Percentiles rank a stretch among this genome's conserved stretches.
Conservation (phyloP, 345 rosid genomes). For the Moricandia moricandioides region DNA sequence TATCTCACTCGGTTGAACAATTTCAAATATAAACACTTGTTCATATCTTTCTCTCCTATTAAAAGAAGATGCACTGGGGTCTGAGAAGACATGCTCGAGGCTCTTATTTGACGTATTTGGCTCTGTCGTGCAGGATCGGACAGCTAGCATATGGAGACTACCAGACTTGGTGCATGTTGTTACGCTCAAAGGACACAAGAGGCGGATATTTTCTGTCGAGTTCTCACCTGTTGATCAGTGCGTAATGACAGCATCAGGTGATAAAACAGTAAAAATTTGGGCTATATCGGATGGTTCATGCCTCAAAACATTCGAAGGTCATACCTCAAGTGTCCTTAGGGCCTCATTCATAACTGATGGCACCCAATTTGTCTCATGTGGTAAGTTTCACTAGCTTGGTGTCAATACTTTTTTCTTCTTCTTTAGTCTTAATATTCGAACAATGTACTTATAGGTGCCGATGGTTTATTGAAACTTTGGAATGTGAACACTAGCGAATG, state of each 20-base stretch:
- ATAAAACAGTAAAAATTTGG: constrained; percentile 91
- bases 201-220: constrained; percentile 96
- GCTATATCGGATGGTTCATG: constrained; percentile 89
- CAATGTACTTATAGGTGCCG: constrained; percentile 62
- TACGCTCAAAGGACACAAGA: constrained; percentile 80
- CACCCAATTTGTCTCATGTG: constrained; percentile 85
- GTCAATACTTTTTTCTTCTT: background rate
- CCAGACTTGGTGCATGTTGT: constrained; percentile 85
- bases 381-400: constrained; percentile 45
- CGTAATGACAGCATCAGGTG: constrained; percentile 93
- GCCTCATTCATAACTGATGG: constrained; percentile 91
- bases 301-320: constrained; percentile 96
- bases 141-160: constrained; percentile 90
- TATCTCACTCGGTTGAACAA: constrained; percentile 1
- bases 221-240: constrained; percentile 97
- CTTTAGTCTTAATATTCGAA: constrained; percentile 10
- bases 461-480: constrained; percentile 96
- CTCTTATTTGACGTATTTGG: constrained; percentile 9
- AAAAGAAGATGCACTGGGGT: constrained; percentile 1
- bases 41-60: background rate
- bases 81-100: background rate
- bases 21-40: background rate
- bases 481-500: constrained; percentile 82
- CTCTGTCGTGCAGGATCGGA: constrained; percentile 66
- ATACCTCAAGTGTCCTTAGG: constrained; percentile 81